A percentile compares a stretch with the other conserved stretches of the same genome.
Evolutionary conservation across 2,329 filamentous ascomycete genomes (phyloP).

Genomic region (Monosporascus cannonballus): DNA sequence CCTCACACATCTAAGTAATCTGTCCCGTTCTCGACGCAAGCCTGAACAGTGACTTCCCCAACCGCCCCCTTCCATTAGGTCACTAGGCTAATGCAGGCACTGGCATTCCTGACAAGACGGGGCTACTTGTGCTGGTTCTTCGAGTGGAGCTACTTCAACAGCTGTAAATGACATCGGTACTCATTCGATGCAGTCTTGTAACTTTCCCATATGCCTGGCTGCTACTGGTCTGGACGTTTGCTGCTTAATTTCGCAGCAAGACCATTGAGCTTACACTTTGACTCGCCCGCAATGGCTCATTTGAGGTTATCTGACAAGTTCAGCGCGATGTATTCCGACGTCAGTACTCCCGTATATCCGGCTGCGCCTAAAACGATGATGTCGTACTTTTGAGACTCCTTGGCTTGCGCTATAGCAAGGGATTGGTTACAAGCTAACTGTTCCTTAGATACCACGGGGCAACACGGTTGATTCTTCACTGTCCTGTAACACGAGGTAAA

Average conservation of each 20-base stretch:
- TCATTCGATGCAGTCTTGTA: background rate
- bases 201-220: constrained; percentile 9
- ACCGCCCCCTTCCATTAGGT: constrained; percentile 8
- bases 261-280: constrained; percentile 3
- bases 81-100: constrained; percentile 17
- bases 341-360: constrained; percentile 10
- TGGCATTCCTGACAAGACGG: constrained; percentile 7
- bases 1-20: constrained; percentile 18
- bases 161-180: constrained; percentile 4
- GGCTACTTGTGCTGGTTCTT: constrained; percentile 6
- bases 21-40: constrained; percentile 15
- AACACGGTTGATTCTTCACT: too few relatives aligned
- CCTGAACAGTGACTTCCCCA: constrained; percentile 12
- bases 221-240: constrained; percentile 6
- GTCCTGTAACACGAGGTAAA: too few relatives aligned
- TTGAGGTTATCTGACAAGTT: constrained; percentile 5
- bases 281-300: constrained; percentile 11
- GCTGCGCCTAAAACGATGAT: constrained; percentile 10
- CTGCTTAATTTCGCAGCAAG: constrained; percentile 2
- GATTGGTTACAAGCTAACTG: background rate
- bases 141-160: constrained; percentile 10
- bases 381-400: constrained; percentile 3
- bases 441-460: too few relatives aligned
- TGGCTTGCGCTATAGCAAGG: background rate
- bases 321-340: constrained; percentile 7